A percentile compares a stretch with the other conserved stretches of the same genome.
phyloP scores from a whole-genome alignment of 176 grass and related monocot genomes.

The Neostapfia colusana region DNA sequence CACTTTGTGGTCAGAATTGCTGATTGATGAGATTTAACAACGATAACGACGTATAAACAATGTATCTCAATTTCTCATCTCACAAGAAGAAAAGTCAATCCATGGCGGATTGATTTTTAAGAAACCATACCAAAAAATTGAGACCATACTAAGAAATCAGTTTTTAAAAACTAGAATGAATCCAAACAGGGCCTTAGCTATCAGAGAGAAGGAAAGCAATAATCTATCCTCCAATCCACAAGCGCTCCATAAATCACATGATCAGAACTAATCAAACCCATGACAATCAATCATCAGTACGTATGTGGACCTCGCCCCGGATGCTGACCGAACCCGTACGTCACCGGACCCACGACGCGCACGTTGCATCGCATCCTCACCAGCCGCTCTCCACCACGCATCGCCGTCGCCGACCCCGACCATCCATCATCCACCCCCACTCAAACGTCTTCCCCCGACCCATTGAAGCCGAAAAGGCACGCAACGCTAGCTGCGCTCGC shows the following conservation, averaged over 20 bases:
- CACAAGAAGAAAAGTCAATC: no score
- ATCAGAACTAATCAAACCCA: conserved; percentile 1
- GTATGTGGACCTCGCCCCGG: neutral
- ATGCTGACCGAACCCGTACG: conserved; percentile 32
- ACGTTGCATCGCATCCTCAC: conserved; percentile 36
- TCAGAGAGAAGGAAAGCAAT: no score
- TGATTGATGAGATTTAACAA: no score
- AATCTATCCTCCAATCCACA: neutral
- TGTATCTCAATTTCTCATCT: no score
- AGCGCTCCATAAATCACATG: neutral
- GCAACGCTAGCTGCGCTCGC: neutral
- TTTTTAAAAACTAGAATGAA: no score
- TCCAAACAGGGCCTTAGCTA: no score
- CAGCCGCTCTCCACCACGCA: neutral
- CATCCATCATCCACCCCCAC: conserved; percentile 29
- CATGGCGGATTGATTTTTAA: no score
- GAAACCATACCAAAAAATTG: no score
- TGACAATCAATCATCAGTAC: neutral
- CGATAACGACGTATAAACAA: no score
- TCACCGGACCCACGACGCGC: conserved; percentile 43
- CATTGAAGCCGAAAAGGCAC: conserved; percentile 38
- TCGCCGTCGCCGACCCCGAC: conserved; percentile 39
- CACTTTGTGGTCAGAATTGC: no score
- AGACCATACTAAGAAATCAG: no score
- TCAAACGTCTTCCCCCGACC: neutral